Conservation (phyloP, 257 asterid genomes). For the Voacanga thouarsii region DNA sequence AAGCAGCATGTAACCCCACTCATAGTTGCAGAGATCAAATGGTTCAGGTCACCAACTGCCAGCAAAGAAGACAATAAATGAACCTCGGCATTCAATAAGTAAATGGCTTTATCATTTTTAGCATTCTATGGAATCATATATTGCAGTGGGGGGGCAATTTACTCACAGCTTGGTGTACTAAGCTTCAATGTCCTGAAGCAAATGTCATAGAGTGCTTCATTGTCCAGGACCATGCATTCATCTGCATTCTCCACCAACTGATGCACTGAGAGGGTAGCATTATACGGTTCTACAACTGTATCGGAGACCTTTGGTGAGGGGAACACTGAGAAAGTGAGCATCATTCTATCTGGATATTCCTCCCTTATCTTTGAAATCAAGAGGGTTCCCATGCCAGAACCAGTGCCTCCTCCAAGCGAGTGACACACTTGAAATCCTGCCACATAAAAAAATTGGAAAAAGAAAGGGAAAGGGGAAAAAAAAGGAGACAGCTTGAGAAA, state of each 20-base stretch:
- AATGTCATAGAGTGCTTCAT: conserved; percentile 85
- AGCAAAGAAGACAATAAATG: conserved; percentile 10
- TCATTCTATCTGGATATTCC: conserved; percentile 94
- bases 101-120: not conserved
- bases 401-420: conserved; percentile 94
- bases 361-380: conserved; percentile 85
- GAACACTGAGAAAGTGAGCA: conserved; percentile 92
- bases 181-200: conserved; percentile 92
- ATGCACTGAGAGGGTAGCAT: conserved; percentile 88
- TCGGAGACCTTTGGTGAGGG: conserved; percentile 92
- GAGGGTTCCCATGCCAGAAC: conserved; percentile 96
- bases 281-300: conserved; percentile 87
- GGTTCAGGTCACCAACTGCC: conserved; percentile 86
- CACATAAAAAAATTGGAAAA: not conserved
- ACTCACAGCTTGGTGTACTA: conserved; percentile 94
- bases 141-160: not conserved
- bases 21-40: conserved; percentile 87
- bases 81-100: not conserved
- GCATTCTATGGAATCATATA: not conserved
- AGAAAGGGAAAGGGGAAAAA: no score
- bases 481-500: not conserved
- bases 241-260: conserved; percentile 91
- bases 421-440: conserved; percentile 90
- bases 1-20: conserved; percentile 85
- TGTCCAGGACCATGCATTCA: conserved; percentile 93